Evolutionary conservation across 352 stramenopile species (phyloP).

Genomic region (Phytopythium cucurbitacearum): DNA sequence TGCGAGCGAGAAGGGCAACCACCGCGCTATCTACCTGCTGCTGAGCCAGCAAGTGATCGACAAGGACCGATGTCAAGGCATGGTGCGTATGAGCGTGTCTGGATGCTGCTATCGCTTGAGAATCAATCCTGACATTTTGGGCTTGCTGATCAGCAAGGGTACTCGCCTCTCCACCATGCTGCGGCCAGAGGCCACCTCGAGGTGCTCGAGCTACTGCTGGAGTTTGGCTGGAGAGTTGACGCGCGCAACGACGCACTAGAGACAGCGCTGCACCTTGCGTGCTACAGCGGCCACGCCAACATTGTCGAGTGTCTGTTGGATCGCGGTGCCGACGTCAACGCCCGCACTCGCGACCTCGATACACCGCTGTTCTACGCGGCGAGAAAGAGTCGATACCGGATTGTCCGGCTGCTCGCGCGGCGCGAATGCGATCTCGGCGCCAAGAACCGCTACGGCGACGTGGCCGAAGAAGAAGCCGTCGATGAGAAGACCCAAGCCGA

Average conservation of each 20-base stretch:
- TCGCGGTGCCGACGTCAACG: constrained; percentile 50
- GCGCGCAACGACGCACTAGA: constrained; percentile 44
- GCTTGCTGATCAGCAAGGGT: constrained; percentile 35
- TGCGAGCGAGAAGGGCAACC: constrained; percentile 66
- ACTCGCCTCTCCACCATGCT: constrained; percentile 66
- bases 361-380: constrained; percentile 74
- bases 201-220: constrained; percentile 54
- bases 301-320: constrained; percentile 63
- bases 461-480: constrained; percentile 58
- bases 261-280: constrained; percentile 66
- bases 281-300: constrained; percentile 47
- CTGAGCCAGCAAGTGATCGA: constrained; percentile 52
- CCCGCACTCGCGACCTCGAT: constrained; percentile 44
- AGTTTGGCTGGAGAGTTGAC: constrained; percentile 58
- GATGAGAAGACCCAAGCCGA: constrained; percentile 49
- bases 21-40: constrained; percentile 61
- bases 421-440: constrained; percentile 50
- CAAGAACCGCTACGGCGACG: constrained; percentile 63
- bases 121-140: not conserved
- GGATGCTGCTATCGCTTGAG: not conserved
- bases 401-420: constrained; percentile 57
- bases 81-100: constrained; percentile 26
- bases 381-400: constrained; percentile 54
- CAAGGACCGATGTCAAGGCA: constrained; percentile 49
- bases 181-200: constrained; percentile 61